Evolutionary conservation across 495 filamentous ascomycete species (phyloP).

Genomic region (Penicillium cinerascens): DNA sequence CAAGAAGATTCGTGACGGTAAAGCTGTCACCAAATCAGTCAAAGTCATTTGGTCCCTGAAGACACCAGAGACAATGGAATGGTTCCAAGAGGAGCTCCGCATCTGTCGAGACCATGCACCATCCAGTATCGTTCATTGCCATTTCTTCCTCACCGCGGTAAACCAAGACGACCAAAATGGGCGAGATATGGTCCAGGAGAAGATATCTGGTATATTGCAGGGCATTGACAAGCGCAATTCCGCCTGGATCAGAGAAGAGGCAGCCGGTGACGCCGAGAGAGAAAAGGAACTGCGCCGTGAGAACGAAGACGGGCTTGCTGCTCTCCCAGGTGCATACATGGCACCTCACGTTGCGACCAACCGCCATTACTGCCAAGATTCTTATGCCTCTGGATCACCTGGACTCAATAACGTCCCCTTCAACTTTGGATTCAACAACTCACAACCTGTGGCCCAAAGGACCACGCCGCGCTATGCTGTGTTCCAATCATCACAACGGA

Average conservation of each 20-base stretch:
- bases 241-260: slow-evolving; percentile 74
- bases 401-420: slow-evolving; percentile 19
- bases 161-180: slow-evolving; percentile 53
- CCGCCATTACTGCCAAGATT: slow-evolving; percentile 15
- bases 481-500: slow-evolving; percentile 58
- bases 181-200: slow-evolving; percentile 65
- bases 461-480: slow-evolving; percentile 77
- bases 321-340: slow-evolving; percentile 58
- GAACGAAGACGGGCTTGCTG: slow-evolving; percentile 79
- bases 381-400: slow-evolving; percentile 2
- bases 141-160: slow-evolving; percentile 79
- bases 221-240: slow-evolving; percentile 79
- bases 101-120: slow-evolving; percentile 85
- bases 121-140: slow-evolving; percentile 79
- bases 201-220: slow-evolving; percentile 76
- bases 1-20: slow-evolving; percentile 89
- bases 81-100: slow-evolving; percentile 93
- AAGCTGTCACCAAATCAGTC: slow-evolving; percentile 86
- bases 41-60: slow-evolving; percentile 91
- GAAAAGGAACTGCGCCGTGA: slow-evolving; percentile 79
- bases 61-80: slow-evolving; percentile 87
- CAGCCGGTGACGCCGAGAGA: slow-evolving; percentile 69
- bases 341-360: slow-evolving; percentile 12
- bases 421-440: slow-evolving; percentile 30
- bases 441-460: slow-evolving; percentile 13